Evolutionary conservation across 139 green algal species (phyloP), one percentile per base, ranked within the genome.

Genomic region (Gonium pectorale): DNA sequence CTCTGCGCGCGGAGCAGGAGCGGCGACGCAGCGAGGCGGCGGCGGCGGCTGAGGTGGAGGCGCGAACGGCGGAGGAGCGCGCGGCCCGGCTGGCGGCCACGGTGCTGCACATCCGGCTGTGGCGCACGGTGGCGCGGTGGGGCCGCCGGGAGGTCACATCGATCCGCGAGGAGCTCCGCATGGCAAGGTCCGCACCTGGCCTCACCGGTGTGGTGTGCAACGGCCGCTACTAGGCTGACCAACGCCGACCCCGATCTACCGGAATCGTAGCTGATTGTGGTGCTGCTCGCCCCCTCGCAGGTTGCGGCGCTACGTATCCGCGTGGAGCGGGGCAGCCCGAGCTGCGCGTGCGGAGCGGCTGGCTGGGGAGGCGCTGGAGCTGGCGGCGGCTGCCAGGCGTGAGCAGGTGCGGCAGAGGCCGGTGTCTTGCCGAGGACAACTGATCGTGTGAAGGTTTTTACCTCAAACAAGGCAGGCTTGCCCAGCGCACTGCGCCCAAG

Each of bases 321-420:
- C 60, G 9, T 83, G 77, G 77, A 7, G 33, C 0, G 24, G 7
- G 11, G 41, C 43, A 7, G 62, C 77, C 6, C 77, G 77, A 4
- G 43, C 31, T 7, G 17, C 6, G 6, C 77, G 77, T 1, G 5
- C 46, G 22, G 62, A 71, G 43, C 43, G 62, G 41, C 60, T 83
- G 41, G 77, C 77, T 41, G 77, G 27, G 41, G 77, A 83, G 43
- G 77, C 77, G n/a, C 22, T 83, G 60, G 31, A 73, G 77, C 62
- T 83, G 22, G 77, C 41, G 43, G 77, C 26, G 62, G 62, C 27
- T 31, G 6, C 22, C 19, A 24, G 77, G 29, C 27, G 26, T 43
- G 60, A 64, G 63, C 60, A 83, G 77, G 77, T 72, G 29, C 9
- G 56, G 2, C n/a, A n/a, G n/a, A n/a, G n/a, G n/a, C n/a, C n/a